Base-by-base conservation (phyloP, 192 early-diverging fungal species). In the Podila epicladia region DNA sequence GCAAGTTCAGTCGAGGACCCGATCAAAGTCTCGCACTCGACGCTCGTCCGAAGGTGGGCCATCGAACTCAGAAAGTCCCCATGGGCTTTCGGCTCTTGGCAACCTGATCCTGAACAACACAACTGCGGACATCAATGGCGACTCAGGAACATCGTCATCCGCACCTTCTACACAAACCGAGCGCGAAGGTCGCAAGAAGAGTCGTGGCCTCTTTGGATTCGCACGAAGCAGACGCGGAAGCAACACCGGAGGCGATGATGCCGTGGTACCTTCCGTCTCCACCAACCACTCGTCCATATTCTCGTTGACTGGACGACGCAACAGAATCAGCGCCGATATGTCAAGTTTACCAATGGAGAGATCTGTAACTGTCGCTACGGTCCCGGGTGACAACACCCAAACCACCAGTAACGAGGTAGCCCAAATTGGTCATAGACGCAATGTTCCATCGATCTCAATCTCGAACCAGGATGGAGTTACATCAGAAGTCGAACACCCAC, bases 361-460 rank as follows among this genome's bases (percentile, higher is more conserved):
- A 5, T 24, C 53, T 2, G 26, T 26, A 11, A 55, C 53, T 5
- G 24, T 55, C 9, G 53, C 20, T 24, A 22, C 28, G 6, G 41
- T 24, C 38, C 33, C n/a, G 7, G 33, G 45, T n/a, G n/a, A 38
- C 24, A 62, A 2, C 1, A 50, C 26, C 29, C 28, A 48, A 55
- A 24, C 20, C n/a, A 55, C 2, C 8, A 55, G 20, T 22, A n/a
- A 22, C 20, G 35, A 7, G 57, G 20, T 26, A 51, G 22, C 49
- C 22, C 19, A 45, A 35, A 28, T 11, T 2, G 67, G 75, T 12
- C 76, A 79, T 58, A 64, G 65, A 4, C 64, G 75, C 2, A 68
- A 79, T 48, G 60, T 79, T 19, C 76, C 76, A 0, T 79, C 70
- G 7, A 79, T 79, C 12, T 79, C 76, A 0, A 66, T 79, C 60